Conservation (phyloP, 805 yeast genomes). For the Ogataea methylovora region DNA sequence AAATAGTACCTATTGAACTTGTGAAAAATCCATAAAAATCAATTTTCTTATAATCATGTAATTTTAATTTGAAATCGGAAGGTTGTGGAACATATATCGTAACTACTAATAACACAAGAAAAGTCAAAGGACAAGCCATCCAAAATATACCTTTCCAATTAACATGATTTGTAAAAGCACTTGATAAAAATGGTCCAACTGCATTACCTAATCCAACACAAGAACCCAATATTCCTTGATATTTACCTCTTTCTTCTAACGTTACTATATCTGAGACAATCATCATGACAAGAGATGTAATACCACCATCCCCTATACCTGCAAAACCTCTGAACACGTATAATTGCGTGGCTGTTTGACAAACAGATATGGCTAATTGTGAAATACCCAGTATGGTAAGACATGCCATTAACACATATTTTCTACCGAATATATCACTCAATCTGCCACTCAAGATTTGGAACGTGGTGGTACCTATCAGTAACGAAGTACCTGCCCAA, state of each 20-base stretch:
- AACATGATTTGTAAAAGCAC: slow-evolving; percentile 35
- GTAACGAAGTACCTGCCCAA: slow-evolving; percentile 52
- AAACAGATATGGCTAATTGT: slow-evolving; percentile 45
- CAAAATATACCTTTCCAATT: slow-evolving; percentile 49
- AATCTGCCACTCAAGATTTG: slow-evolving; percentile 48
- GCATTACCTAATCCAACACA: slow-evolving; percentile 45
- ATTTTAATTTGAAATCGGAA: slow-evolving; percentile 21
- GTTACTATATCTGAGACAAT: slow-evolving; percentile 48
- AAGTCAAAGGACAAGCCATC: slow-evolving; percentile 35
- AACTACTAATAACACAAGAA: slow-evolving; percentile 23
- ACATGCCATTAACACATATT: slow-evolving; percentile 32
- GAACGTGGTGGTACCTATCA: slow-evolving; percentile 43
- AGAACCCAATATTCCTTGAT: slow-evolving; percentile 48
- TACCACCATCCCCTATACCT: slow-evolving; percentile 52
- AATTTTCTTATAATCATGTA: slow-evolving; percentile 34
- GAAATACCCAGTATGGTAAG: slow-evolving; percentile 32
- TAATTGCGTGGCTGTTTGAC: slow-evolving; percentile 39
- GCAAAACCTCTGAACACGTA: slow-evolving; percentile 46
- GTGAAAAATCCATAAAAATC: slow-evolving; percentile 48
- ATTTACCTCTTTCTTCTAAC: slow-evolving; percentile 45
- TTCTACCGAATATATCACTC: slow-evolving; percentile 50
- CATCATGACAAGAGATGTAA: slow-evolving; percentile 42
- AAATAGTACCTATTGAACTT: slow-evolving; percentile 38
- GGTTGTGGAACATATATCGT: slow-evolving; percentile 28
- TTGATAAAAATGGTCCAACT: slow-evolving; percentile 50